A percentile compares a stretch with the other conserved stretches of the same genome.
phyloP scores from a whole-genome alignment of 331 rosid species.

The Quercus lobata region DNA sequence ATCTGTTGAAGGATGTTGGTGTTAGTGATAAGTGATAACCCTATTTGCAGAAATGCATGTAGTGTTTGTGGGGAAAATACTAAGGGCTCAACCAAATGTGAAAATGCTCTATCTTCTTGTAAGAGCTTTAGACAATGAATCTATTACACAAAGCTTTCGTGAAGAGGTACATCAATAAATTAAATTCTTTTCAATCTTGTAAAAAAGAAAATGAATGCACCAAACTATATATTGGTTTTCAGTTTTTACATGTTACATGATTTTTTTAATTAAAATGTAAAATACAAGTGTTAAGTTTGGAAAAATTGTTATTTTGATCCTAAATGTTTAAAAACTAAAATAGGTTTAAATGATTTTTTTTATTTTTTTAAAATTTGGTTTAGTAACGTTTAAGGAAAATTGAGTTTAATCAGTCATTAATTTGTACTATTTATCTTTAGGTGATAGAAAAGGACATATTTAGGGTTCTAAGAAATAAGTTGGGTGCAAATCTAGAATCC shows the following conservation, averaged over 20 bases:
- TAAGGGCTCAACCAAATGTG: conserved; percentile 12
- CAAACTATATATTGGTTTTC: not conserved
- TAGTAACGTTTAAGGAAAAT: no score
- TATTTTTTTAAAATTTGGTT: not conserved
- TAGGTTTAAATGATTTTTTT: no score
- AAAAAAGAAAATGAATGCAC: not conserved
- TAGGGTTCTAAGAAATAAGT: not conserved
- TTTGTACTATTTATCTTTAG: not conserved
- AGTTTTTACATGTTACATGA: not conserved
- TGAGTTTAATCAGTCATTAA: no score
- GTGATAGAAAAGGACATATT: conserved; percentile 21
- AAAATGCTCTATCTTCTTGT: conserved; percentile 16
- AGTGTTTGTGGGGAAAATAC: conserved; percentile 25
- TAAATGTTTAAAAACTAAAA: no score
- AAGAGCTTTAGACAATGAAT: conserved; percentile 2
- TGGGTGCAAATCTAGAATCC: conserved; percentile 9
- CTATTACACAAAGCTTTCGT: not conserved
- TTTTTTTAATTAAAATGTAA: no score
- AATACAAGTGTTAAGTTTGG: no score
- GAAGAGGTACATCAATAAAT: not conserved
- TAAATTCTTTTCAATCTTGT: no score
- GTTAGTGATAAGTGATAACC: no score
- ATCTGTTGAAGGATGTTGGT: no score
- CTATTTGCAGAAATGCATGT: not conserved
- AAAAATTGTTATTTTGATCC: no score